Conservation (phyloP, 495 filamentous ascomycete genomes). For the Aspergillus campestris region DNA sequence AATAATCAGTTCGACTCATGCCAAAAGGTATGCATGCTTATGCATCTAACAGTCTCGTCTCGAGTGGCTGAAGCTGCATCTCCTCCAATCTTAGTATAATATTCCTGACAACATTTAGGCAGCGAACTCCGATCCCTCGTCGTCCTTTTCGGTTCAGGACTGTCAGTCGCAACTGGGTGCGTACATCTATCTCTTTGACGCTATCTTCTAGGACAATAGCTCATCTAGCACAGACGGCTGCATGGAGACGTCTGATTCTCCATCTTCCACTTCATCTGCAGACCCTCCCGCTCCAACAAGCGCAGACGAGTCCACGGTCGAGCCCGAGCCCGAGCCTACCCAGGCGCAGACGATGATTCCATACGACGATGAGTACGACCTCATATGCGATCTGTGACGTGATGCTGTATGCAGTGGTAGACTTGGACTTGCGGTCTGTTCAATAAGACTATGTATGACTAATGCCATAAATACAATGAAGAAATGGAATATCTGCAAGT, state of each 20-base stretch:
- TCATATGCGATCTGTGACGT: slow-evolving; percentile 8
- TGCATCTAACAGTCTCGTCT: background rate
- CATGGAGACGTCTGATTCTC: too few species aligned
- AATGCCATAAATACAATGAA: background rate
- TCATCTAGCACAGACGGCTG: too few species aligned
- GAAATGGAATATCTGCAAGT: background rate
- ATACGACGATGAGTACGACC: slow-evolving; percentile 10
- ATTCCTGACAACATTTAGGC: slow-evolving; percentile 1
- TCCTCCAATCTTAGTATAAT: too few species aligned
- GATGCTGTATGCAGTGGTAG: background rate
- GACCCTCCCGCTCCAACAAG: too few species aligned
- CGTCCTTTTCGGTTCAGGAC: slow-evolving; percentile 9
- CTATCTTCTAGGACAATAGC: background rate
- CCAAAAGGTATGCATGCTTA: slow-evolving; percentile 5
- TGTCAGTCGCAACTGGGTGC: slow-evolving; percentile 14
- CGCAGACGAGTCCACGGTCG: too few species aligned
- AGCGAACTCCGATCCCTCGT: slow-evolving; percentile 8
- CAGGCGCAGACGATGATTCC: slow-evolving; percentile 8
- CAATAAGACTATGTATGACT: background rate
- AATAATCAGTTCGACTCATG: slow-evolving; percentile 16
- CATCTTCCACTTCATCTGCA: too few species aligned
- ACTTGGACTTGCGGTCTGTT: background rate
- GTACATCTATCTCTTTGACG: background rate
- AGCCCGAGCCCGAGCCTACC: background rate
- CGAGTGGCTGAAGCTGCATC: background rate